Conservation (phyloP, 129 eudicot genomes). For the Helichrysum umbraculigerum region DNA sequence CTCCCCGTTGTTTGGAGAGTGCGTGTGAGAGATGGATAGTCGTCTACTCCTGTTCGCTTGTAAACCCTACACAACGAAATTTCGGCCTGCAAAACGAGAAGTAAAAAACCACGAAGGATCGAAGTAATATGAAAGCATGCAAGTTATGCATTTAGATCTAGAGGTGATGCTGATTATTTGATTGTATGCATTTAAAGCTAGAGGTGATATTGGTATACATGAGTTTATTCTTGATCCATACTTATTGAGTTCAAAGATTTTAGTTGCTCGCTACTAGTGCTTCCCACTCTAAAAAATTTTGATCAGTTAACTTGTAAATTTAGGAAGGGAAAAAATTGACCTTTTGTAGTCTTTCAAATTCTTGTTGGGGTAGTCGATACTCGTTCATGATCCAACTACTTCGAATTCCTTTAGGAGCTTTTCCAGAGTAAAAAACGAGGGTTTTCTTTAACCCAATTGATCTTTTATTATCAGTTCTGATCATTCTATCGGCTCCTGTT, state of each 20-base stretch:
- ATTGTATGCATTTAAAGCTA: slow-evolving; percentile 17
- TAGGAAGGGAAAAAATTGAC: slow-evolving; percentile 24
- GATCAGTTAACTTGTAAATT: too few species aligned
- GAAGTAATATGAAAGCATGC: background rate
- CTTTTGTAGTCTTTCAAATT: slow-evolving; percentile 82
- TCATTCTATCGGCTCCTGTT: slow-evolving; percentile 96
- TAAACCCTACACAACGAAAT: slow-evolving; percentile 37
- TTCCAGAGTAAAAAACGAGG: slow-evolving; percentile 93
- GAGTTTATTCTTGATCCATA: background rate
- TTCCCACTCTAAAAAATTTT: background rate
- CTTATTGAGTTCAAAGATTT: too few species aligned
- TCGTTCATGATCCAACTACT: slow-evolving; percentile 98
- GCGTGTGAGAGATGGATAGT: slow-evolving; percentile 28
- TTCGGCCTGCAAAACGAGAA: slow-evolving; percentile 19
- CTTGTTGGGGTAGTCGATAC: slow-evolving; percentile 88
- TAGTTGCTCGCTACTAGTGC: too few species aligned
- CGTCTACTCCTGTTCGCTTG: slow-evolving; percentile 36
- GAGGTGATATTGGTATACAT: slow-evolving; percentile 37
- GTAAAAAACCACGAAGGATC: background rate
- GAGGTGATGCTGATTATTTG: background rate
- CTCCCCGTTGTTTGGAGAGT: slow-evolving; percentile 18
- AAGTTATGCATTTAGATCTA: background rate
- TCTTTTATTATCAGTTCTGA: slow-evolving; percentile 50
- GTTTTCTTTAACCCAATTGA: slow-evolving; percentile 90
- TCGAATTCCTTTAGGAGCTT: slow-evolving; percentile 93